Conservation (phyloP, 2,329 filamentous ascomycete species). For the Dactylella cylindrospora region DNA sequence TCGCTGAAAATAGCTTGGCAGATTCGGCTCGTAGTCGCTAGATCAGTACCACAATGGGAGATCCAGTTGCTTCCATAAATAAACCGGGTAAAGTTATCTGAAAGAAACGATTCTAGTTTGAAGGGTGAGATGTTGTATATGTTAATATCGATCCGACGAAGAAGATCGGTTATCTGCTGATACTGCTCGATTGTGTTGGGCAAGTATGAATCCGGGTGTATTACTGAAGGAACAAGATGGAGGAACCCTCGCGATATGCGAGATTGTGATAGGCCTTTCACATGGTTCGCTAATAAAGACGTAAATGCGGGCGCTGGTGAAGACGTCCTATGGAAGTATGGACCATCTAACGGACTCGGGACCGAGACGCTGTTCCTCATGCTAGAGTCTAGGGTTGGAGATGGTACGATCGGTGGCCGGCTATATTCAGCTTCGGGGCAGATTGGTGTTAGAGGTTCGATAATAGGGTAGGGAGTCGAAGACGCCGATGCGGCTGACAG, state of each 20-base stretch:
- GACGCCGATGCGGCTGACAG: not conserved
- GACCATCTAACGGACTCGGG: slow-evolving; percentile 43
- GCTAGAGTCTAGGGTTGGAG: not conserved
- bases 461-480: slow-evolving; percentile 15
- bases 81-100: slow-evolving; percentile 6
- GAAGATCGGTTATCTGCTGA: slow-evolving; percentile 25
- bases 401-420: slow-evolving; percentile 11
- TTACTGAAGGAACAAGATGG: slow-evolving; percentile 22
- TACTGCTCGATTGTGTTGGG: not conserved
- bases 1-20: slow-evolving; percentile 17
- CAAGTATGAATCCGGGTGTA: slow-evolving; percentile 12
- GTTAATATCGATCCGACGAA: slow-evolving; percentile 39
- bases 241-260: slow-evolving; percentile 38
- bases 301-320: slow-evolving; percentile 15
- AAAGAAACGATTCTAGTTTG: slow-evolving; percentile 16
- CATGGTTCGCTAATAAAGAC: slow-evolving; percentile 12
- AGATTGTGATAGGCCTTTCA: slow-evolving; percentile 14
- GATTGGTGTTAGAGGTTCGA: slow-evolving; percentile 12
- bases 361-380: slow-evolving; percentile 50
- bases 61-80: slow-evolving; percentile 23
- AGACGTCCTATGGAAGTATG: slow-evolving; percentile 14
- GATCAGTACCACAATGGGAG: slow-evolving; percentile 17
- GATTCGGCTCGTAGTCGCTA: slow-evolving; percentile 12
- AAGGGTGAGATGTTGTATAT: slow-evolving; percentile 17
- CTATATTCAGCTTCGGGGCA: slow-evolving; percentile 15